Percentiles rank a stretch among this genome's conserved stretches.
Evolutionary conservation across 1,284 basidiomycete species (phyloP).

Genomic region (Rugosomyces carneus): DNA sequence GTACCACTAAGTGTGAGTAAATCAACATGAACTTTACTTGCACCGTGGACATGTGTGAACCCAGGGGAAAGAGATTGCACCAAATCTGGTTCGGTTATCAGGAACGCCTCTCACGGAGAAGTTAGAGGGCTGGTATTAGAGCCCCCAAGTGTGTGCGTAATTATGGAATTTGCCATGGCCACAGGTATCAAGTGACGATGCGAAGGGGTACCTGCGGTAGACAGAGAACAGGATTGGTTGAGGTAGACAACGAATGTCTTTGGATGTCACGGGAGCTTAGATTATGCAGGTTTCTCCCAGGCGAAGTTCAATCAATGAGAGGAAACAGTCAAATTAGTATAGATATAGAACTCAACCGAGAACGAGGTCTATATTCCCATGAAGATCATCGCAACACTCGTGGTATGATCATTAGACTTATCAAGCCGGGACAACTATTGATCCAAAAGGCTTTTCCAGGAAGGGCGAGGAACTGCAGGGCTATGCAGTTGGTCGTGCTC

Average conservation of each 20-base stretch:
- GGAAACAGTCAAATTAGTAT: neutral
- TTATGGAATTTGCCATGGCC: too few relatives aligned
- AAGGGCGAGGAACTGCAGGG: neutral
- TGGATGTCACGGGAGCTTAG: neutral
- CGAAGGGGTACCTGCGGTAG: neutral
- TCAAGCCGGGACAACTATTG: neutral
- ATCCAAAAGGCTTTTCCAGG: neutral
- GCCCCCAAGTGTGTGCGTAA: too few relatives aligned
- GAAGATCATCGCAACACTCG: neutral
- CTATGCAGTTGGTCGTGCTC: too few relatives aligned
- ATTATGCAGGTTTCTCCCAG: conserved; percentile 8
- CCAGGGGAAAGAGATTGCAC: neutral
- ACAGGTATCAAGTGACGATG: too few relatives aligned
- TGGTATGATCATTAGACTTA: neutral
- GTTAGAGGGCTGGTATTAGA: neutral
- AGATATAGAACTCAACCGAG: neutral
- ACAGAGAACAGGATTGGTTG: neutral
- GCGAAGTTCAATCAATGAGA: neutral
- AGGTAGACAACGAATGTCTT: neutral
- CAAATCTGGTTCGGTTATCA: neutral
- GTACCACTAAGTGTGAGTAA: conserved; percentile 1
- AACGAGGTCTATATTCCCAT: neutral
- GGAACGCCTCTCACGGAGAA: conserved; percentile 3
- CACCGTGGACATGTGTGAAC: neutral
- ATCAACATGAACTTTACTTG: neutral